A percentile compares a stretch with the other conserved stretches of the same genome.
Evolutionary conservation across 371 early-diverging fungal species (phyloP).

Genomic region (Sporodiniella umbellata): DNA sequence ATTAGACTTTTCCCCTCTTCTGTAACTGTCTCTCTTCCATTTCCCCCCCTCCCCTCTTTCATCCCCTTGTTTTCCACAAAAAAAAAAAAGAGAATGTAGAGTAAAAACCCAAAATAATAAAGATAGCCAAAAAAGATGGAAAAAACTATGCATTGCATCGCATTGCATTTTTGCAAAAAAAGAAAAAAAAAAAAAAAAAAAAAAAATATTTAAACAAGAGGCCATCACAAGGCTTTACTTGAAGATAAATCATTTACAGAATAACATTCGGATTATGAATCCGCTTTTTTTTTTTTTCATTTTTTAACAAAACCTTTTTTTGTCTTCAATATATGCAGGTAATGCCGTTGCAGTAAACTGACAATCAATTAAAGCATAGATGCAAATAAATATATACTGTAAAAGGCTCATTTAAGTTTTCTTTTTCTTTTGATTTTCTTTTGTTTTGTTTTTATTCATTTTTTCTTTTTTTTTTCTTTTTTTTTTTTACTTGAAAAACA

Average conservation of each 20-base stretch:
- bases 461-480: background rate
- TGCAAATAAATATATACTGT: background rate
- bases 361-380: constrained; percentile 19
- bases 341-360: constrained; percentile 22
- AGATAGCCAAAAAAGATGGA: too few species aligned
- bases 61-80: too few species aligned
- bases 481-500: background rate
- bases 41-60: too few species aligned
- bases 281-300: too few species aligned
- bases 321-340: constrained; percentile 39
- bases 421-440: constrained; percentile 4
- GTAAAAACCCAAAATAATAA: too few species aligned
- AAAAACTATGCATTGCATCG: constrained; percentile 9
- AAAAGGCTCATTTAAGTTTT: background rate
- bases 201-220: background rate
- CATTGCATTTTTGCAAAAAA: constrained; percentile 19
- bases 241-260: background rate
- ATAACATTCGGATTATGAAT: background rate
- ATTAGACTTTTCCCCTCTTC: too few species aligned
- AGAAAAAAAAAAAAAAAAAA: too few species aligned
- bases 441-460: background rate
- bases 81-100: too few species aligned
- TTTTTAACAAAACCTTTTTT: too few species aligned
- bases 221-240: background rate
- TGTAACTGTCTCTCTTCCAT: background rate